Base-by-base conservation (phyloP, 2,329 filamentous ascomycete genomes). In the Bipolaris victoriae region DNA sequence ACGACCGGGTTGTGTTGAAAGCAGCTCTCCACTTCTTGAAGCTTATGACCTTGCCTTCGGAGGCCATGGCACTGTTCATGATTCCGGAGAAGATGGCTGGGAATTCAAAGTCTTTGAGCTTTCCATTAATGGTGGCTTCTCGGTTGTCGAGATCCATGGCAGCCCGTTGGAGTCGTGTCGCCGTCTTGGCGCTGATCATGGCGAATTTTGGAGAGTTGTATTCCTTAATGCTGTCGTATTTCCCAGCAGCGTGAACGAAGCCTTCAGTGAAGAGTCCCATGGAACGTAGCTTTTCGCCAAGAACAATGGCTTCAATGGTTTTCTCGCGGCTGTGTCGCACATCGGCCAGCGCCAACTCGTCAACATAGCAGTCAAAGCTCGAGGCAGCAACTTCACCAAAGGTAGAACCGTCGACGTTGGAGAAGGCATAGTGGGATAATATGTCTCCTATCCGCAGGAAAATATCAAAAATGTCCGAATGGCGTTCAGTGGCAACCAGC, bases 51-150 rank as follows among this genome's bases (percentile, higher is more conserved):
- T 88, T 93, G 62, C 91, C 88, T 75, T 96, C 92, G 0, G 83
- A 83, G 20, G 87, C 84, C 0, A 90, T 91, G 10, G 89, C 93
- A 3, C 92, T 96, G 74, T 88, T 92, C 70, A 91, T 94, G 63
- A 92, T 87, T 33, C 95, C 95, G 0, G 92, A 86, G 72, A 97
- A 98, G 5, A 98, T 80, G 0, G 91, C 90, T 0, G 93, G 92
- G 67, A 97, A 97, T 31, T 97, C 91, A 66, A 98, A 98, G 60
- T 92, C 87, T 56, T 90, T 87, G n/a, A 98, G 80, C 41, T 90
- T 88, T 31, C 81, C 79, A 62, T 90, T 89, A 63, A 92, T 86
- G 51, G 84, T 88, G 60, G 87, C 84, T 57, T 91, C 84, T 18
- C 92, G 86, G 59, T 86, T 88, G 33, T 89, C 83, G 3, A 98